Conservation (phyloP, 257 asterid genomes). For the Salvia splendens region DNA sequence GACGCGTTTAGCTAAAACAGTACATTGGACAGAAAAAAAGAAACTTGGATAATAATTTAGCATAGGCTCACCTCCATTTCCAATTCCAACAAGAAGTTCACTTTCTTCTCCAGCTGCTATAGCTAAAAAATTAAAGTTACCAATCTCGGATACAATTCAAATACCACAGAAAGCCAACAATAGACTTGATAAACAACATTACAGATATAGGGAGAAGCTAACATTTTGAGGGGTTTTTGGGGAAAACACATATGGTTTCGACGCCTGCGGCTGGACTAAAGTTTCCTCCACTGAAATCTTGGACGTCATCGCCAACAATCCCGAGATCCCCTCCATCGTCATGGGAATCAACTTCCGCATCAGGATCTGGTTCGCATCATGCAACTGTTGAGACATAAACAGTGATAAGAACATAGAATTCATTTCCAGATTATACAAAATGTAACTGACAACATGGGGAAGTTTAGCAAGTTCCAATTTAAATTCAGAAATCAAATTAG, state of each 20-base stretch:
- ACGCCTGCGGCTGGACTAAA: slow-evolving; percentile 68
- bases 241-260: slow-evolving; percentile 79
- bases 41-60: slow-evolving; percentile 2
- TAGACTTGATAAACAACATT: background rate
- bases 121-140: slow-evolving; percentile 43
- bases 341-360: slow-evolving; percentile 46
- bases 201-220: slow-evolving; percentile 15
- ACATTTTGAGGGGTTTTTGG: slow-evolving; percentile 73
- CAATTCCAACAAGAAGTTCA: slow-evolving; percentile 75
- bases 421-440: background rate
- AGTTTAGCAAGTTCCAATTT: background rate
- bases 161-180: background rate
- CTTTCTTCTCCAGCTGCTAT: slow-evolving; percentile 74
- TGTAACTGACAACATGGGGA: background rate
- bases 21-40: no score
- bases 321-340: slow-evolving; percentile 52
- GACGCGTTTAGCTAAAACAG: background rate
- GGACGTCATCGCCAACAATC: slow-evolving; percentile 72
- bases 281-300: slow-evolving; percentile 57
- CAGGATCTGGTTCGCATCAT: slow-evolving; percentile 59
- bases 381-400: slow-evolving; percentile 45
- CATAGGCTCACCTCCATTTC: slow-evolving; percentile 62
- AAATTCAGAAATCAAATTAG: background rate
- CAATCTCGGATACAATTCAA: slow-evolving; percentile 26
- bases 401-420: background rate